Evolutionary conservation across 2,329 filamentous ascomycete species (phyloP).

Genomic region (Rutstroemia sp.): DNA sequence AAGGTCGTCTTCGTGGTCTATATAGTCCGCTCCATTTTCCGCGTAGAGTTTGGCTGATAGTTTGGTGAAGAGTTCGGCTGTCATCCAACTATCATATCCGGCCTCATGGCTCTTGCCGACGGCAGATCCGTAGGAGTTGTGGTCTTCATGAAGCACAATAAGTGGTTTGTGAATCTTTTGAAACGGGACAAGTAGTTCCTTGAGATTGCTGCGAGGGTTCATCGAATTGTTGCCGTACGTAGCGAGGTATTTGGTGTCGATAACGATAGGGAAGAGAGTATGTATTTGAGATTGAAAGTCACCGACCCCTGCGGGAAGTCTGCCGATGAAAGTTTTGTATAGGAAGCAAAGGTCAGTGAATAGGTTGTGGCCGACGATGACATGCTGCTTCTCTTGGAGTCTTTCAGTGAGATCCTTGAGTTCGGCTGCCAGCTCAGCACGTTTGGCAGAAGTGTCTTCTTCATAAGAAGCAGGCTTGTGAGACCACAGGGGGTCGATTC

Average conservation of each 20-base stretch:
- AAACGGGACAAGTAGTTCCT: slow-evolving; percentile 40
- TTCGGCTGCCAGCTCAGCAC: slow-evolving; percentile 20
- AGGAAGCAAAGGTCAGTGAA: slow-evolving; percentile 58
- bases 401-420: slow-evolving; percentile 15
- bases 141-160: slow-evolving; percentile 33
- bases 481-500: slow-evolving; percentile 30
- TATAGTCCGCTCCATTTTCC: slow-evolving; percentile 3
- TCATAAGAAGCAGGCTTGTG: slow-evolving; percentile 15
- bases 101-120: slow-evolving; percentile 42
- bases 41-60: slow-evolving; percentile 21
- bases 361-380: slow-evolving; percentile 58
- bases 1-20: slow-evolving; percentile 5
- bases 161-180: slow-evolving; percentile 34
- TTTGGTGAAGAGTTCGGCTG: slow-evolving; percentile 35
- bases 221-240: slow-evolving; percentile 27
- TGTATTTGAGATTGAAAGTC: slow-evolving; percentile 46
- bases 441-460: not conserved
- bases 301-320: slow-evolving; percentile 44
- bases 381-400: slow-evolving; percentile 26
- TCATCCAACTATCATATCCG: slow-evolving; percentile 51
- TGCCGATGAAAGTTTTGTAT: slow-evolving; percentile 53
- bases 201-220: slow-evolving; percentile 38
- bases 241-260: slow-evolving; percentile 56
- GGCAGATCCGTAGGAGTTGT: slow-evolving; percentile 23
- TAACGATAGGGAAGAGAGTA: slow-evolving; percentile 38